These are phyloP conservation scores for Psilocybe tampanensis DNA, from an alignment of 768 basidiomycete species.

Conservation along the genomic window DNA sequence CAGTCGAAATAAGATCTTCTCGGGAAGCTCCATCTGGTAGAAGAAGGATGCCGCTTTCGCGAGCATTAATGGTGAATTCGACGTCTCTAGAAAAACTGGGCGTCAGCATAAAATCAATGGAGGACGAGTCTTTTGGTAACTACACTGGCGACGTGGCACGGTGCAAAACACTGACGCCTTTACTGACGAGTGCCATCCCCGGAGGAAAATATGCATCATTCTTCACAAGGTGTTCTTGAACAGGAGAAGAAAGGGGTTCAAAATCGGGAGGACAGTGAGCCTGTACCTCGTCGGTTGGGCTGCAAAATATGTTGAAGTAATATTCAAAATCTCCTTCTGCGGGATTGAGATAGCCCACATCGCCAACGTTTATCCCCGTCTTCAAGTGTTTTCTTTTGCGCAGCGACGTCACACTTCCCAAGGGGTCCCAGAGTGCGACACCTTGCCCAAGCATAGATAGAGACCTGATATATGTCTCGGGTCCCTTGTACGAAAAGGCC, in stretches of 20 bases:
- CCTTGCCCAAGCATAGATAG: constrained; percentile 8
- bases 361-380: constrained; percentile 1
- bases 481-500: neutral
- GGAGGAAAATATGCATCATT: neutral
- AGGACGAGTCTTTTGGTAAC: neutral
- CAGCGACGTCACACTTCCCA: neutral
- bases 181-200: neutral
- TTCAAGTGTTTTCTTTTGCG: neutral
- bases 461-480: constrained; percentile 1
- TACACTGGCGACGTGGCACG: constrained; percentile 1
- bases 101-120: neutral
- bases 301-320: constrained; percentile 10
- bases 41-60: constrained; percentile 13
- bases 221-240: neutral
- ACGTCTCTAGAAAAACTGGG: constrained; percentile 1
- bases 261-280: constrained; percentile 6
- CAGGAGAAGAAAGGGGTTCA: neutral
- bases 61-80: constrained; percentile 1
- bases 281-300: constrained; percentile 5
- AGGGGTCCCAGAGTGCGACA: neutral
- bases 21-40: constrained; percentile 17
- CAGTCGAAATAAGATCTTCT: constrained; percentile 7
- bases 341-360: constrained; percentile 8
- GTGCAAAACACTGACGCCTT: neutral
- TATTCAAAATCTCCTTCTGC: constrained; percentile 6